Conservation (phyloP, 805 yeast species). For the Zygoascus ofunaensis region DNA sequence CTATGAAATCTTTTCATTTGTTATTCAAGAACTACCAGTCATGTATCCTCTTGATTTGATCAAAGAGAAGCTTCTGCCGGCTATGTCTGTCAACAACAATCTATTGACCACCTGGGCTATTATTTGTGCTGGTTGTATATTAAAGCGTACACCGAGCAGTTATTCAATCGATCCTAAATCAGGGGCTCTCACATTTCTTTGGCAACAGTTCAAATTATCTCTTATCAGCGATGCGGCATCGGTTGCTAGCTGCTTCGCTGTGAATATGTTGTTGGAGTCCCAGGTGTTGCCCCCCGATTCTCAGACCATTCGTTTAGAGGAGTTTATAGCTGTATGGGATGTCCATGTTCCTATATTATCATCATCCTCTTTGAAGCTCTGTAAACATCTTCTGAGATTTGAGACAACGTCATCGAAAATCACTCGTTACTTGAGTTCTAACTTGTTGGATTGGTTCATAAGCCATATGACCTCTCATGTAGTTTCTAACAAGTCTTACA, state of each 20-base stretch:
- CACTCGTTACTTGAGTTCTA: background rate
- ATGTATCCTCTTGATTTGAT: background rate
- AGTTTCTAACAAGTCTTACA: background rate
- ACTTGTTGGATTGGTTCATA: slow-evolving; percentile 3
- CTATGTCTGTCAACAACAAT: background rate
- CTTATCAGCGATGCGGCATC: background rate
- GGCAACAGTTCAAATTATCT: background rate
- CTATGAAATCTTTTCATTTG: background rate
- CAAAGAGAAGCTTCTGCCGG: background rate
- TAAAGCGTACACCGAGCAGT: background rate
- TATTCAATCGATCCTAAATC: background rate
- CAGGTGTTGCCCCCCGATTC: background rate
- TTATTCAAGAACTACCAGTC: background rate
- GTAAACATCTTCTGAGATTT: background rate
- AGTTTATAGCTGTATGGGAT: slow-evolving; percentile 1
- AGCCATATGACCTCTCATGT: background rate
- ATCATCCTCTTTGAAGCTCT: slow-evolving; percentile 1
- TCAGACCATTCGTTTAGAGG: background rate
- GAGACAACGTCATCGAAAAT: background rate
- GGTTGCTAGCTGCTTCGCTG: slow-evolving; percentile 1
- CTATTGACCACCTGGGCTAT: slow-evolving; percentile 4
- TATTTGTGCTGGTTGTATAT: slow-evolving; percentile 5
- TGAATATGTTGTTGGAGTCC: background rate
- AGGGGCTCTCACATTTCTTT: background rate
- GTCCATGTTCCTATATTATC: slow-evolving; percentile 1